Evolutionary conservation across 495 filamentous ascomycete species (phyloP), one percentile per base, ranked within the genome.

Genomic region (Hypoxylon crocopeplum): DNA sequence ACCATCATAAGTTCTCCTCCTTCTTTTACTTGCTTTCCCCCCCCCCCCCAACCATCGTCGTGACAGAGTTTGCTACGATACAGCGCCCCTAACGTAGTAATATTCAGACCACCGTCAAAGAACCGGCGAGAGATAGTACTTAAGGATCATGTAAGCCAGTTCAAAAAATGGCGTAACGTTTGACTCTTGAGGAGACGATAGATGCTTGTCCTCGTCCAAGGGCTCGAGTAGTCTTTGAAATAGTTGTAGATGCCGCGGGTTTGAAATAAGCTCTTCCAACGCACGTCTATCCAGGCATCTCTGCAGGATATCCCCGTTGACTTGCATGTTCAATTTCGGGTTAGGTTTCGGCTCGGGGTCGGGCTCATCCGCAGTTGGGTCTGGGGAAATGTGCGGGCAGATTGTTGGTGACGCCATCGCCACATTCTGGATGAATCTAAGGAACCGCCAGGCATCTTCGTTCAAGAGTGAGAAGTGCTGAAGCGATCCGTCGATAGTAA

Each of bases 291-390:
- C 71, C 3, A 90, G 64, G 57, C 74, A 76, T 16, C 80, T 75
- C 45, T 68, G 69, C 33, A 92, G 69, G 13, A 90, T 77, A 57
- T 90, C 86, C 0, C 89, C 88, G 58, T 92, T 82, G 6, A 92
- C 73, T 20, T 90, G 86, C 79, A 82, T 84, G 34, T 76, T 75
- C 17, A 66, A 55, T 33, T 68, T 75, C 4, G 52, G 62, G 15
- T 56, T 59, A n/a, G 48, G 6, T 21, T 17, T 37, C 11, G 73
- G 72, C 44, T 77, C 73, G 0, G 56, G 51, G 7, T 69, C 58
- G 17, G 44, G 45, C 7, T 59, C 64, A 29, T 70, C 33, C 13
- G 46, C 22, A 53, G 16, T 27, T 62, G 39, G 10, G 40, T 63
- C 39, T 58, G 58, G n/a, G 56, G 59, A 33, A 33, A 65, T 25